A percentile compares a stretch with the other conserved stretches of the same genome.
Conservation (phyloP, 306 rosid species). For the Casuarina equisetifolia region DNA sequence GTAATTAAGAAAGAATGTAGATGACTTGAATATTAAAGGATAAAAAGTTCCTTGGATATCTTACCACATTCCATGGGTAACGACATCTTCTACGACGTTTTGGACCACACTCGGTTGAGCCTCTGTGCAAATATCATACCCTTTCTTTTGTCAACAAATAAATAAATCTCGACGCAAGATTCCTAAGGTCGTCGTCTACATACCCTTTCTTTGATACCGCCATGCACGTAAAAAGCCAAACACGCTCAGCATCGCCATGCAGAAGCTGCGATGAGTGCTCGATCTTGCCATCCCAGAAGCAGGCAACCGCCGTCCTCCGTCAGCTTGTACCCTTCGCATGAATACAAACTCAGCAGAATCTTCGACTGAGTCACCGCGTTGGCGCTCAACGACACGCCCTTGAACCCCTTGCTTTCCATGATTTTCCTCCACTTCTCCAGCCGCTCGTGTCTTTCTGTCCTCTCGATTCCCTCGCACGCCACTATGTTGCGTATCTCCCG, state of each 20-base stretch:
- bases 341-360: constrained; percentile 76
- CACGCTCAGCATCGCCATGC: constrained; percentile 75
- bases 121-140: not conserved
- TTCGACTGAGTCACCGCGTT: constrained; percentile 93
- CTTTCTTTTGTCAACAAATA: not conserved
- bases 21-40: not conserved
- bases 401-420: constrained; percentile 88
- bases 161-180: constrained; percentile 2
- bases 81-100: constrained; percentile 27
- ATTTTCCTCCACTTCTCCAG: constrained; percentile 84
- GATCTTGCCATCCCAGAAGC: constrained; percentile 87
- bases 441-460: constrained; percentile 86
- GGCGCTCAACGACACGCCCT: constrained; percentile 65
- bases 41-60: not conserved
- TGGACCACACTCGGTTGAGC: not conserved
- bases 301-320: constrained; percentile 85
- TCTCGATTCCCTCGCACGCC: constrained; percentile 70
- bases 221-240: not conserved
- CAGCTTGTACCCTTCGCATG: constrained; percentile 76
- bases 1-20: not conserved
- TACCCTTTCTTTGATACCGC: not conserved
- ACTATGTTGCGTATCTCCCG: constrained; percentile 89
- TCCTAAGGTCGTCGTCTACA: not conserved
- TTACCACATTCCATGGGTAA: constrained; percentile 5
- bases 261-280: constrained; percentile 79